Percentiles rank a stretch among this genome's conserved stretches.
Evolutionary conservation across 2,329 filamentous ascomycete genomes (phyloP).

Genomic region (Neospermospora avenae): DNA sequence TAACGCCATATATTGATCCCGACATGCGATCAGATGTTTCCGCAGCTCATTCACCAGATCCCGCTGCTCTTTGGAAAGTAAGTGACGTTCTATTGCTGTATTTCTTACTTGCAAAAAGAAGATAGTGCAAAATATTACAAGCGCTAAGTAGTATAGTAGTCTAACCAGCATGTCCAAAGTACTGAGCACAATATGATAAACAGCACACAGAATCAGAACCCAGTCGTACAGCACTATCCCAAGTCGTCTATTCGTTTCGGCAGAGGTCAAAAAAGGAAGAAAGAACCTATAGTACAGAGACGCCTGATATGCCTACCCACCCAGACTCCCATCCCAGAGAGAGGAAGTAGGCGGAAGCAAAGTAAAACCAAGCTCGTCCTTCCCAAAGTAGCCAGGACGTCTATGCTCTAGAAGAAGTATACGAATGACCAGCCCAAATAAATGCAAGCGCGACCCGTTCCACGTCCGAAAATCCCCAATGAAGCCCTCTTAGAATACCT

Average conservation of each 20-base stretch:
- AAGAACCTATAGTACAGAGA: conserved; percentile 28
- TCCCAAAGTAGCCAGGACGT: conserved; percentile 20
- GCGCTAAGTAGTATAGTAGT: background rate
- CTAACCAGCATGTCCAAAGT: background rate
- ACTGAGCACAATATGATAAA: background rate
- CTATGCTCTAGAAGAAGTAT: conserved; percentile 26
- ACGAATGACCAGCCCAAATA: conserved; percentile 26
- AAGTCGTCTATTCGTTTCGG: conserved; percentile 21
- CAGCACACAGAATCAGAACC: background rate
- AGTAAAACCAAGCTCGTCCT: conserved; percentile 9
- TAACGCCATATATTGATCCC: background rate
- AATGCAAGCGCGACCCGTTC: conserved; percentile 20
- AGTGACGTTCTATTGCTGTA: too few relatives aligned
- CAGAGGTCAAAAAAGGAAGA: conserved; percentile 12
- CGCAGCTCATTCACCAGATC: too few relatives aligned
- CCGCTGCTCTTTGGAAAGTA: too few relatives aligned
- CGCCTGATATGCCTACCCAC: conserved; percentile 11
- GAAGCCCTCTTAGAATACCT: conserved; percentile 6
- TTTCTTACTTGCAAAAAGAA: too few relatives aligned
- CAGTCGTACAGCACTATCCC: conserved; percentile 1
- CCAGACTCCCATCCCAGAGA: background rate
- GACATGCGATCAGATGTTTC: too few relatives aligned
- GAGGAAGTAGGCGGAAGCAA: background rate
- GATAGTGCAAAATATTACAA: background rate
- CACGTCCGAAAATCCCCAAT: background rate